Base-by-base conservation (phyloP, 768 basidiomycete species). In the Chalciporus chontae region DNA sequence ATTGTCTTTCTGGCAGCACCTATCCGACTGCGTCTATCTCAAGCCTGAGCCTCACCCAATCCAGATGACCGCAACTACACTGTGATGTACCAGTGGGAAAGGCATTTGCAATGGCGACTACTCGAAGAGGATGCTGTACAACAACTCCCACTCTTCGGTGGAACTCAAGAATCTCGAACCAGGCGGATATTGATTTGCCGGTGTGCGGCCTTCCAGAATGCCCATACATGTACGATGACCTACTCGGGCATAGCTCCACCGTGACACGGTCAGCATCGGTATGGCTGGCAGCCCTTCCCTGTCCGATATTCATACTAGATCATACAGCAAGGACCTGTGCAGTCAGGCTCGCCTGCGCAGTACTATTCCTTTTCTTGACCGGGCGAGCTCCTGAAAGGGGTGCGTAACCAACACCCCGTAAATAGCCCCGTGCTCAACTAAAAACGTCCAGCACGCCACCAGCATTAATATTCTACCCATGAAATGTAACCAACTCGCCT, bases 181-280 rank as follows among this genome's bases (percentile, higher is more conserved):
- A 66, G 21, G 53, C 62, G 61, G 64, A 63, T 61, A 66, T 64
- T 53, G 61, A 66, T 55, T 53, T 63, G 61, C 55, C 64, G 64
- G 55, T 19, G 45, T 43, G 55, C 61, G 55, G 64, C 40, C 61
- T 63, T 64, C 54, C 43, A 55, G 64, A 66, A 60, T 61, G 36
- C 46, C 42, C 51, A 51, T 48, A 38, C 48, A 52, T 46, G 47
- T 51, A 49, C 54, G 49, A 55, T 57, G 42, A 59, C 38, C 49
- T 54, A 13, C 29, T 31, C 10, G 13, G 29, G 32, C 40, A 57
- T 57, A 57, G 45, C 43, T 53, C 55, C 53, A 58, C n/a, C n/a
- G n/a, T n/a, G n/a, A n/a, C 40, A 23, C 48, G 62, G 59, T 59
- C 27, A n/a, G n/a, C n/a, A 46, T 48, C 51, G 47, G 15, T 40